Percentiles rank a stretch among this genome's conserved stretches.
Evolutionary conservation across 768 basidiomycete species (phyloP).

Genomic region (Chalciporus pseudorubinellus): DNA sequence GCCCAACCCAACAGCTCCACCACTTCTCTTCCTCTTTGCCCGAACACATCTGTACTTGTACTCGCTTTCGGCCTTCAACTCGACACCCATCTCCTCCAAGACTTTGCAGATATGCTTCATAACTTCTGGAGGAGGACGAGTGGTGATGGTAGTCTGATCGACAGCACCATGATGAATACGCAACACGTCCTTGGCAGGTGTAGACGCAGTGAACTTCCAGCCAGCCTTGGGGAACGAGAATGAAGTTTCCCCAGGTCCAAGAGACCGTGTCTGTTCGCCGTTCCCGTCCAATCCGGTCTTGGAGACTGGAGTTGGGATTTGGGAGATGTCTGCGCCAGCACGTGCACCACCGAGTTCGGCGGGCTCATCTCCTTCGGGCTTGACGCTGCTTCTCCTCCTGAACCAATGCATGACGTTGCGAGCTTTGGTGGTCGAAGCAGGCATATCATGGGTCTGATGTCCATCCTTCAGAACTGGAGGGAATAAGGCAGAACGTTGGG

Average conservation of each 20-base stretch:
- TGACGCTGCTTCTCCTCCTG: slow-evolving; percentile 61
- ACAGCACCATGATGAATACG: slow-evolving; percentile 91
- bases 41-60: slow-evolving; percentile 88
- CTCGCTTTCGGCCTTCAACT: slow-evolving; percentile 83
- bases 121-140: slow-evolving; percentile 78
- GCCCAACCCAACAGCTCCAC: slow-evolving; percentile 41
- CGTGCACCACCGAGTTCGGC: slow-evolving; percentile 12
- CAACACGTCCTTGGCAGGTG: slow-evolving; percentile 47
- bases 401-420: slow-evolving; percentile 99
- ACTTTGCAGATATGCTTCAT: slow-evolving; percentile 82
- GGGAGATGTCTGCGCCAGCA: slow-evolving; percentile 23
- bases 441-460: slow-evolving; percentile 40
- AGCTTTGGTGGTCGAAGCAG: slow-evolving; percentile 82
- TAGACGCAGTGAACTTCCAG: slow-evolving; percentile 33
- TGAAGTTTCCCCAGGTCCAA: slow-evolving; percentile 21
- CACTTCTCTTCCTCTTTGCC: slow-evolving; percentile 65
- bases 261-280: slow-evolving; percentile 23
- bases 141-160: slow-evolving; percentile 87
- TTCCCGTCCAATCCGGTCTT: slow-evolving; percentile 21
- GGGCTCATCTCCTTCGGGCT: slow-evolving; percentile 28
- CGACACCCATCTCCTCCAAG: slow-evolving; percentile 86
- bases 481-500: slow-evolving; percentile 24
- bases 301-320: slow-evolving; percentile 29
- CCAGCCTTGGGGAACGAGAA: slow-evolving; percentile 40
- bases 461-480: slow-evolving; percentile 27